Evolutionary conservation across 2,329 filamentous ascomycete species (phyloP).

Genomic region (Colletotrichum sp.): DNA sequence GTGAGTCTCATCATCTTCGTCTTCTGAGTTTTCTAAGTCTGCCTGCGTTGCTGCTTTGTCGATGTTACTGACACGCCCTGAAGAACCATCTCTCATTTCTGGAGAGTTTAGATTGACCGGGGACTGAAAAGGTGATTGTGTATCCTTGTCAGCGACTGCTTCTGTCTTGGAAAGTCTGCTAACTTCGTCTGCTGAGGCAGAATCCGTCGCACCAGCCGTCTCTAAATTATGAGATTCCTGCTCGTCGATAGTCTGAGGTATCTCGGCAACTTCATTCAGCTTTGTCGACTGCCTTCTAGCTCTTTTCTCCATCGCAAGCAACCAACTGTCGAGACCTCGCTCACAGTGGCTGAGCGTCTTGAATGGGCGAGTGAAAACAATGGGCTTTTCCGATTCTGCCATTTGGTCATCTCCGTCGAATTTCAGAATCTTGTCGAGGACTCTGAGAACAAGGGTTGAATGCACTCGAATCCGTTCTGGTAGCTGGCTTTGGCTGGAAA

Average conservation of each 20-base stretch:
- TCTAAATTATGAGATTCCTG: accelerated
- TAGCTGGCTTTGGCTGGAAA: background rate
- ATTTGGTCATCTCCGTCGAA: accelerated
- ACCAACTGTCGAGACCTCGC: background rate
- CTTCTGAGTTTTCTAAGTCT: background rate
- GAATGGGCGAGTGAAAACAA: background rate
- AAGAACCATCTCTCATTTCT: too few relatives aligned
- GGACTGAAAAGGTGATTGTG: too few relatives aligned
- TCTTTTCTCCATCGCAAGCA: background rate
- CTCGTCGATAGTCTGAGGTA: too few relatives aligned
- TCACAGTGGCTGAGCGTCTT: background rate
- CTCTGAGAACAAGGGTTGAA: background rate
- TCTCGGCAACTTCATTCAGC: accelerated
- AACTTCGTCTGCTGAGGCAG: background rate
- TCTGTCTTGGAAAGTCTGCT: too few relatives aligned
- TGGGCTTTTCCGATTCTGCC: background rate
- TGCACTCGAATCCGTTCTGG: background rate
- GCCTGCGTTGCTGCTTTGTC: accelerated
- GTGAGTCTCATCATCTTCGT: accelerated
- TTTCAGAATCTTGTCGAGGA: background rate
- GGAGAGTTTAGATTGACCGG: accelerated
- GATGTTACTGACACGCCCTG: background rate
- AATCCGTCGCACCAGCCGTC: background rate
- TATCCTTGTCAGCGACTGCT: accelerated
- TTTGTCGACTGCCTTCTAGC: background rate